Evolutionary conservation across 768 basidiomycete genomes (phyloP).

Genomic region (Leccinum variicolor): DNA sequence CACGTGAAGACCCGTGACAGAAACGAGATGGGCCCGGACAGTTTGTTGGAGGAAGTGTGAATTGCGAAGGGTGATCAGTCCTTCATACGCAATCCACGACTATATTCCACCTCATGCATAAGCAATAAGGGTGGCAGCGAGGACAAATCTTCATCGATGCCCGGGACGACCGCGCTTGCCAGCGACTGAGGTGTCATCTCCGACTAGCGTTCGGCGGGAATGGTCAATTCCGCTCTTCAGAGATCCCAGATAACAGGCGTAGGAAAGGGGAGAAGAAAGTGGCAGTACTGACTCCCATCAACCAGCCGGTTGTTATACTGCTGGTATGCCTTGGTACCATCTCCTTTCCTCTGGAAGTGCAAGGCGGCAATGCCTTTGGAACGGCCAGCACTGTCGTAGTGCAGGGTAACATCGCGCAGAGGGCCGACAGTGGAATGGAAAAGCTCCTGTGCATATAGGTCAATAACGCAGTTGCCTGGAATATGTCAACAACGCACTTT

Average conservation of each 20-base stretch:
- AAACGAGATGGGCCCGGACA: slow-evolving; percentile 23
- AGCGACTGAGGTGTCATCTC: neutral
- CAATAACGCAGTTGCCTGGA: neutral
- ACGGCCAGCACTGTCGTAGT: slow-evolving; percentile 80
- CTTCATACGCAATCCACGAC: slow-evolving; percentile 21
- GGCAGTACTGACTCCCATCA: slow-evolving; percentile 99
- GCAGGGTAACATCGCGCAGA: slow-evolving; percentile 76
- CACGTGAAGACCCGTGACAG: slow-evolving; percentile 21
- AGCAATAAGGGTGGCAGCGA: slow-evolving; percentile 19
- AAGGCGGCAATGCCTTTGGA: slow-evolving; percentile 91
- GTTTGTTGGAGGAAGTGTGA: slow-evolving; percentile 23
- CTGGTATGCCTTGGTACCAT: slow-evolving; percentile 87
- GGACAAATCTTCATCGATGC: slow-evolving; percentile 26
- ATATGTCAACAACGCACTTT: slow-evolving; percentile 50
- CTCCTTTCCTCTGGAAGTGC: slow-evolving; percentile 80
- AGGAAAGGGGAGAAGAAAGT: slow-evolving; percentile 38
- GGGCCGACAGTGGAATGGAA: slow-evolving; percentile 90
- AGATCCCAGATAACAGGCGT: slow-evolving; percentile 21
- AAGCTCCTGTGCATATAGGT: slow-evolving; percentile 62
- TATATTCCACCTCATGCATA: slow-evolving; percentile 19
- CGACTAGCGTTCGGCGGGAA: slow-evolving; percentile 23
- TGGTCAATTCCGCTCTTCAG: slow-evolving; percentile 14
- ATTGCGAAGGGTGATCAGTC: slow-evolving; percentile 28
- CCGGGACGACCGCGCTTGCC: too few relatives aligned
- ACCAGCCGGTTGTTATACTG: slow-evolving; percentile 98